phyloP scores from a whole-genome alignment of 352 stramenopile genomes.

The Peronospora farinosa region DNA sequence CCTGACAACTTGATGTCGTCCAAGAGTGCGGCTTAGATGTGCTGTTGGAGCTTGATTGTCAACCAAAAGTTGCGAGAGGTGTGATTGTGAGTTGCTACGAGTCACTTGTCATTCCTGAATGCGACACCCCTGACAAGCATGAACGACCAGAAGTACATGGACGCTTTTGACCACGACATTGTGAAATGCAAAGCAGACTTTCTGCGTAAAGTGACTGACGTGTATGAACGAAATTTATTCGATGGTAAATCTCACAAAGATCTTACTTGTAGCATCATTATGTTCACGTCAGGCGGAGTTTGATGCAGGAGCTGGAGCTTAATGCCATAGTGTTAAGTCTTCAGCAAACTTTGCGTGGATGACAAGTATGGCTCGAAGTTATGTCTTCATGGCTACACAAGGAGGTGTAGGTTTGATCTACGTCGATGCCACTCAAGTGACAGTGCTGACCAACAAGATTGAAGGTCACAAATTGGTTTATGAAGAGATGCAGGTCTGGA shows the following conservation, averaged over 20 bases:
- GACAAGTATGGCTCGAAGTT: constrained; percentile 50
- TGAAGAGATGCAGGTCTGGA: constrained; percentile 58
- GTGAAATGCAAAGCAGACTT: constrained; percentile 42
- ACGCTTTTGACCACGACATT: constrained; percentile 43
- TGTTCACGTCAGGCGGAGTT: constrained; percentile 26
- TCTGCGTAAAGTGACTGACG: constrained; percentile 32
- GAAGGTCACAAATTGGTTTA: constrained; percentile 66
- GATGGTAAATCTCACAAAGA: background rate
- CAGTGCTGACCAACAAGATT: constrained; percentile 67
- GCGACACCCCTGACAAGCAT: constrained; percentile 22
- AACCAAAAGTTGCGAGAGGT: constrained; percentile 19
- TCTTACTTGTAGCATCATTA: background rate
- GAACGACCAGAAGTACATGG: constrained; percentile 56
- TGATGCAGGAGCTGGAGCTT: constrained; percentile 37
- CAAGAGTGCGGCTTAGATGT: too few relatives aligned
- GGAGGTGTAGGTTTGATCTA: constrained; percentile 59
- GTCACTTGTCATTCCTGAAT: constrained; percentile 9
- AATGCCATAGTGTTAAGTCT: constrained; percentile 51
- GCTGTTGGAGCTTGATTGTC: constrained; percentile 20
- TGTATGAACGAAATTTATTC: constrained; percentile 31
- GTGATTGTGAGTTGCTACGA: constrained; percentile 1
- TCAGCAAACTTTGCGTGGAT: constrained; percentile 68
- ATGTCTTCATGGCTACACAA: constrained; percentile 66
- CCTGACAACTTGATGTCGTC: background rate
- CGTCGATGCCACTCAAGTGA: constrained; percentile 41